Base-by-base conservation (phyloP, 495 filamentous ascomycete genomes). In the Extremus antarcticus region DNA sequence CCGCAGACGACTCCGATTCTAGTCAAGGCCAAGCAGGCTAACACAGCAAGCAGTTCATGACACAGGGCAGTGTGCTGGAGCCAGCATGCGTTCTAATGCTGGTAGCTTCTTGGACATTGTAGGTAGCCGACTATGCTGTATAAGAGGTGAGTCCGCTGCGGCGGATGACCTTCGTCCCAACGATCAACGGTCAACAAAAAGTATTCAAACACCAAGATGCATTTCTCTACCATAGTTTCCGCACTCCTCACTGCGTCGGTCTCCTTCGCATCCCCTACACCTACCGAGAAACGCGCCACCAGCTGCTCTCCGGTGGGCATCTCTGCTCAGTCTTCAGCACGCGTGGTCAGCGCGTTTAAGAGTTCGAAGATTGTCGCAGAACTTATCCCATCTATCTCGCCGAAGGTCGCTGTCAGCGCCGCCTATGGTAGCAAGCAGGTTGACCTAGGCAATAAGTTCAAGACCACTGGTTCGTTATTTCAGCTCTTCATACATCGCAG, bases 301-400 rank as follows among this genome's bases (percentile, higher is more conserved):
- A 21, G 19, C 41, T 50, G 47, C 22, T 50, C 47, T 50, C 8
- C 47, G 4, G 47, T 25, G 20, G 47, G 47, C 8, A 50, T 50
- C 47, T 50, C 47, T 25, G 22, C 47, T 15, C 16, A 25, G 13
- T 15, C 11, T 23, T 21, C 47, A 17, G 13, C 47, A 8, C 11
- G 17, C 16, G 47, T 50, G 7, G 22, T 25, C 13, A n/a, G 24
- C 10, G 35, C 47, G 11, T 60, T 60, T 48, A 51, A 55, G 9
- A 22, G 24, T 16, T 40, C 53, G 4, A 38, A 53, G 22, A 20
- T 60, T 0, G 58, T 60, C 4, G 47, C 58, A 11, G 40, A 47
- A 9, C 25, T 56, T 16, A 49, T 60, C 11, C 58, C 58, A 1
- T 32, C 23, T n/a, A 47, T 60, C 29, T 23, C 48, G n/a, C 58